Evolutionary conservation across 345 rosid genomes (phyloP).

Genomic region (Aegle marmelos): DNA sequence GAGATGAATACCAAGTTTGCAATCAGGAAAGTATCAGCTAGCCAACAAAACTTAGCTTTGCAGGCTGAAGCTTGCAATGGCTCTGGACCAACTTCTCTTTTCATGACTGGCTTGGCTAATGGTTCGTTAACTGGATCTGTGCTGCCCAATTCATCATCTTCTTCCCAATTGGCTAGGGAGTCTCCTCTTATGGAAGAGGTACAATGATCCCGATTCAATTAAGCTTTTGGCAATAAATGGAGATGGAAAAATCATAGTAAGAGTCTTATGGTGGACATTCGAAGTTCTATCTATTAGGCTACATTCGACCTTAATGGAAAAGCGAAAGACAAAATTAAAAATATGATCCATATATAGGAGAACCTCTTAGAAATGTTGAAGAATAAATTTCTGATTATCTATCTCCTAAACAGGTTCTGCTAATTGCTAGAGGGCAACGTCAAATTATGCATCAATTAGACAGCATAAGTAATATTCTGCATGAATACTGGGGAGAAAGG

Average conservation of each 20-base stretch:
- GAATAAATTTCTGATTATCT: not conserved
- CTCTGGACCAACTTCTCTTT: slow-evolving; percentile 58
- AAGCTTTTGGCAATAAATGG: not conserved
- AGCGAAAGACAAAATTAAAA: not conserved
- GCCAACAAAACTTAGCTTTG: slow-evolving; percentile 74
- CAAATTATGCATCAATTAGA: slow-evolving; percentile 88
- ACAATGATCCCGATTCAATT: not conserved
- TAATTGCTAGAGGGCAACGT: slow-evolving; percentile 72
- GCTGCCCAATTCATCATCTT: slow-evolving; percentile 69
- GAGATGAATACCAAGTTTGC: slow-evolving; percentile 78
- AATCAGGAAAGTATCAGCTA: slow-evolving; percentile 50
- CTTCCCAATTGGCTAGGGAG: slow-evolving; percentile 83
- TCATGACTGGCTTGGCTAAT: slow-evolving; percentile 51
- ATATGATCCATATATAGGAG: not conserved
- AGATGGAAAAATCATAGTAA: not conserved
- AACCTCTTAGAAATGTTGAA: not conserved
- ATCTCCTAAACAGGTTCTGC: slow-evolving; percentile 46
- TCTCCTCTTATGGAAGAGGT: slow-evolving; percentile 93
- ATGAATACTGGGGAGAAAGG: slow-evolving; percentile 66
- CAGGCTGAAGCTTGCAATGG: slow-evolving; percentile 83
- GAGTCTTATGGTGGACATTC: not conserved
- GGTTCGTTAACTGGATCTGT: slow-evolving; percentile 51
- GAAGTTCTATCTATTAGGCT: not conserved
- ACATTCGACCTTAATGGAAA: not conserved
- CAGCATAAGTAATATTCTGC: slow-evolving; percentile 69